Conservation (phyloP, 345 rosid genomes). For the Rhizophora apiculata region DNA sequence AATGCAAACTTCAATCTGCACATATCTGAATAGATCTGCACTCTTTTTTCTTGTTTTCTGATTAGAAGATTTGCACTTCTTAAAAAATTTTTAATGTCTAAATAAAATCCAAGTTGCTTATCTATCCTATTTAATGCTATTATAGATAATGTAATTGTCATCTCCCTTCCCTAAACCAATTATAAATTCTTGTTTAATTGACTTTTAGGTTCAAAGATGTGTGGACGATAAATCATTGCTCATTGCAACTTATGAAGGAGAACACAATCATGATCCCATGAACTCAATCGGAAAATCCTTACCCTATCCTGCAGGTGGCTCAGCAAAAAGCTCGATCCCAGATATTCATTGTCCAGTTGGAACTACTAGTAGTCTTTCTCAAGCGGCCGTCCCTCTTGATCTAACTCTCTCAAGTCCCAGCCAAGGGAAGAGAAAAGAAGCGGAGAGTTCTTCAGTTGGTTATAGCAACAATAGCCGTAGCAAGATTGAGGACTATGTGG, state of each 20-base stretch:
- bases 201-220: slow-evolving; percentile 49
- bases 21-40: no score
- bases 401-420: slow-evolving; percentile 28
- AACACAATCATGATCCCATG: slow-evolving; percentile 45
- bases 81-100: no score
- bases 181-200: background rate
- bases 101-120: no score
- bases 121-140: no score
- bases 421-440: background rate
- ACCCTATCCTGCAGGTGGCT: background rate
- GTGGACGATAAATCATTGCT: slow-evolving; percentile 39
- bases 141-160: no score
- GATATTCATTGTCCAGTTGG: background rate
- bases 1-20: no score
- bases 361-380: background rate
- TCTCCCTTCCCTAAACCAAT: no score
- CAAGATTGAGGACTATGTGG: slow-evolving; percentile 32
- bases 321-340: background rate
- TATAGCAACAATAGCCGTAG: background rate
- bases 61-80: no score
- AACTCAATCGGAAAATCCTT: slow-evolving; percentile 3
- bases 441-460: slow-evolving; percentile 2
- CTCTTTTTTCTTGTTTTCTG: no score
- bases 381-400: slow-evolving; percentile 24
- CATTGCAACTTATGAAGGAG: slow-evolving; percentile 56